Percentiles rank a stretch among this genome's conserved stretches.
phyloP scores from a whole-genome alignment of 1,284 basidiomycete species.

The Sanghuangporus weigelae region DNA sequence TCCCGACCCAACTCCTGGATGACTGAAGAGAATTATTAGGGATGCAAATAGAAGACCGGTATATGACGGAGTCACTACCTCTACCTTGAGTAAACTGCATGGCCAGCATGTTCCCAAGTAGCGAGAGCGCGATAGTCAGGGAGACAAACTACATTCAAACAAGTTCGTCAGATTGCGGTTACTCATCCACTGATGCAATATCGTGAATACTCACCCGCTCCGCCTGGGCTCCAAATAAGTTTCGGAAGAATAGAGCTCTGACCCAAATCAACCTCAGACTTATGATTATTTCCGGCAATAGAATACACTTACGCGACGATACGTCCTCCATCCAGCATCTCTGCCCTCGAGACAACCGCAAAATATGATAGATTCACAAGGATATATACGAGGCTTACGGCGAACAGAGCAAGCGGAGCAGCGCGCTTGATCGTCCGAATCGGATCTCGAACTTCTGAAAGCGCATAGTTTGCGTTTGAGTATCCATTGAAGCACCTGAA shows the following conservation, averaged over 20 bases:
- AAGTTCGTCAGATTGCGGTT: neutral
- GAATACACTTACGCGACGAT: constrained; percentile 52
- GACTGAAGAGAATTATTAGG: constrained; percentile 32
- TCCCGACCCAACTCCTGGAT: constrained; percentile 68
- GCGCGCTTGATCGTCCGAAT: constrained; percentile 62
- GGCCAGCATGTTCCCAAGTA: constrained; percentile 56
- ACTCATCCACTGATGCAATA: neutral
- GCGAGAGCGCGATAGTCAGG: constrained; percentile 55
- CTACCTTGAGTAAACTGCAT: constrained; percentile 59
- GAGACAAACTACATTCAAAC: constrained; percentile 42
- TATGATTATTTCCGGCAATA: neutral
- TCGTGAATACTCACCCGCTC: constrained; percentile 39
- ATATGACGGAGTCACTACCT: constrained; percentile 31
- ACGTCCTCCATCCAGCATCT: constrained; percentile 55
- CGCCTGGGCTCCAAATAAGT: constrained; percentile 53
- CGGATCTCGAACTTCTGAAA: constrained; percentile 63
- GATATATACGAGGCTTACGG: constrained; percentile 51
- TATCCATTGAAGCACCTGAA: constrained; percentile 65
- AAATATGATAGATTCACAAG: constrained; percentile 66
- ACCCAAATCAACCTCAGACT: neutral
- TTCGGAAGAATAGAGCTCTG: constrained; percentile 64
- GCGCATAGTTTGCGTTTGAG: constrained; percentile 64
- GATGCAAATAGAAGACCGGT: neutral
- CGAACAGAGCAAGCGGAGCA: constrained; percentile 55
- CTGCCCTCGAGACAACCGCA: constrained; percentile 58